Evolutionary conservation across 2,329 filamentous ascomycete genomes (phyloP), one percentile per base, ranked within the genome.

Genomic region (Paraconiothyrium brasiliense): DNA sequence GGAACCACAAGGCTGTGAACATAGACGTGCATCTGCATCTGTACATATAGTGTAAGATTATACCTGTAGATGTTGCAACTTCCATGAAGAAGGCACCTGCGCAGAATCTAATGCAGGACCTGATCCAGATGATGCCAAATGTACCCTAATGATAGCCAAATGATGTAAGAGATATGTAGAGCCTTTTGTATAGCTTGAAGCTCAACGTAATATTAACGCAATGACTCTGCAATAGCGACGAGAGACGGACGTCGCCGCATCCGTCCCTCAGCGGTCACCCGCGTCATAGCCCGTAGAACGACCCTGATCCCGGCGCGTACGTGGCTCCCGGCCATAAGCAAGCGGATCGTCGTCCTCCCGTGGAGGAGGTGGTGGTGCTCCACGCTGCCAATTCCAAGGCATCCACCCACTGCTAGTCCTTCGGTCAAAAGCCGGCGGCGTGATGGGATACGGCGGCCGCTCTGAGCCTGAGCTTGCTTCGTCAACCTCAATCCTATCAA

Each of bases 401-500:
- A 84, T 79, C 83, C 83, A 85, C 1, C 80, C 79, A 58, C 71
- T 71, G 65, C 77, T 76, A 24, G 71, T 69, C 49, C 71, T 65
- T 55, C 76, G 71, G 48, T 70, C 68, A 8, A 75, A 60, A 7
- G 70, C 63, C 10, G 75, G 75, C 20, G 76, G 76, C 10, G 76
- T 78, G 24, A 69, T 63, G 5, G 76, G 76, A 62, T 77, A 78
- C 6, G 75, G 74, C 11, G 75, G 81, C 70, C 82, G 35, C 81
- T 83, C 70, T 24, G 59, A 59, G 87, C 89, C 30, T 22, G 52
- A 55, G 39, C 52, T 55, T 81, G 82, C 85, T 73, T 94, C 91
- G 37, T 89, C 78, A 34, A 74, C 88, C 64, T 95, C 91, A 68
- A 96, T 92, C 76, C 92, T 92, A 73, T 97, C 93, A 73, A 97